Base-by-base conservation (phyloP, 164 flowering plant species). In the Houttuynia cordata region DNA sequence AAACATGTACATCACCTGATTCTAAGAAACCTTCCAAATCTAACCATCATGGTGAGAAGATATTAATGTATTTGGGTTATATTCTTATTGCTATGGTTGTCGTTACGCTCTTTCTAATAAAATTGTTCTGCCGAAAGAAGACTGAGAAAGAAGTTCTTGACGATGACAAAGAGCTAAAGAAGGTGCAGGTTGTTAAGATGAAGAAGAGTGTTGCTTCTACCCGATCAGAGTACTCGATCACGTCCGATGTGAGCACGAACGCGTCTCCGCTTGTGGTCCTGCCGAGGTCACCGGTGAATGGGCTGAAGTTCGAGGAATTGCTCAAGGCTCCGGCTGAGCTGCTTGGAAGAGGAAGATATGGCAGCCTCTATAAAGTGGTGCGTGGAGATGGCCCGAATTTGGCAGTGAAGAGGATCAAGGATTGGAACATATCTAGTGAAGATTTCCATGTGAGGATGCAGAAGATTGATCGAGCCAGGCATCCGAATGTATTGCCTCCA, bases 311-410 rank as follows among this genome's bases (percentile, higher is more conserved):
- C 21, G 93, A 84, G 62, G 83, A 87, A 34, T 56, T 84, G 73
- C 85, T 87, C 47, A 69, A 62, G 64, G 85, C 88, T 15, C 90
- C 94, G 8, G 90, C 90, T 0, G 90, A 84, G 75, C 66, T 84
- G 74, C 70, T 82, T 1, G 88, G 88, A 20, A 76, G 82, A 66
- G 94, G 94, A 41, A 79, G 65, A 56, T 63, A 80, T 60, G 78
- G 85, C 10, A 87, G 79, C 60, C 72, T 87, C 19, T 84, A 84
- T 47, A 84, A 79, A 73, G 87, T 81, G 20, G 54, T 63, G 0
- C n/a, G 64, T 45, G 80, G 71, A 0, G 70, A 73, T 53, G 76
- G 82, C 10, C 56, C 56, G 57, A 45, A 51, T 9, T 45, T 82
- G 64, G 85, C 74, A n/a, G 94, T 87, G 51, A 87, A 84, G 66